Percentiles rank a stretch among this genome's conserved stretches.
Conservation (phyloP, 768 basidiomycete species). For the Asterophora lycoperdoides region DNA sequence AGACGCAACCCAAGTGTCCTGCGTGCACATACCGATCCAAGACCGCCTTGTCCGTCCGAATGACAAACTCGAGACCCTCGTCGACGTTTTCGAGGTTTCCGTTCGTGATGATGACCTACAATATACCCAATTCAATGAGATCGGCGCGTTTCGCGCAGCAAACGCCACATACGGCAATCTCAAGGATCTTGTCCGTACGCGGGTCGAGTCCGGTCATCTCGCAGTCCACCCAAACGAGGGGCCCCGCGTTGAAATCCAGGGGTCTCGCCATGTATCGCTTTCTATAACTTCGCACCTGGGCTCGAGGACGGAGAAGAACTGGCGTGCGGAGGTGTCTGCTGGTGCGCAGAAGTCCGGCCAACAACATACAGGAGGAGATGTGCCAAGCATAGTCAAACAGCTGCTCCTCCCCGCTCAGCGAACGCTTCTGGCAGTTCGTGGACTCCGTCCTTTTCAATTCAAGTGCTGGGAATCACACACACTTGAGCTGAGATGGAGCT, state of each 20-base stretch:
- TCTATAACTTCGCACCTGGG: background rate
- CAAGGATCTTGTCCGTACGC: conserved; percentile 65
- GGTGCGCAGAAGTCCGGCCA: conserved; percentile 10
- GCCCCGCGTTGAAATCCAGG: conserved; percentile 51
- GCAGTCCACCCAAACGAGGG: conserved; percentile 82
- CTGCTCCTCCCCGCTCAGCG: too few relatives aligned
- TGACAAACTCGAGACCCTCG: conserved; percentile 72
- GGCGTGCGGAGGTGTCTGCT: conserved; percentile 4
- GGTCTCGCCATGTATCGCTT: conserved; percentile 19
- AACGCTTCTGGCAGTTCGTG: too few relatives aligned
- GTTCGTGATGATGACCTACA: conserved; percentile 81
- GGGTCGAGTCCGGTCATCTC: conserved; percentile 82
- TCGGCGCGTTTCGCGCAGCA: background rate
- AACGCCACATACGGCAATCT: conserved; percentile 61
- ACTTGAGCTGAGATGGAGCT: conserved; percentile 6
- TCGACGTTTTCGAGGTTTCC: conserved; percentile 80
- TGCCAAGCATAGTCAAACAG: too few relatives aligned
- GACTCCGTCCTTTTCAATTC: too few relatives aligned
- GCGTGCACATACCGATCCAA: conserved; percentile 63
- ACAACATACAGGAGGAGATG: conserved; percentile 7
- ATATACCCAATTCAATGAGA: background rate
- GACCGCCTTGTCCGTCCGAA: conserved; percentile 62
- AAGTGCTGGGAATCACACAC: background rate
- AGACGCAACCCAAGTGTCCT: background rate
- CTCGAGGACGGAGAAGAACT: background rate